These are phyloP conservation scores for Psophocarpus tetragonolobus DNA, from an alignment of 306 rosid genomes.

Conservation along the genomic window DNA sequence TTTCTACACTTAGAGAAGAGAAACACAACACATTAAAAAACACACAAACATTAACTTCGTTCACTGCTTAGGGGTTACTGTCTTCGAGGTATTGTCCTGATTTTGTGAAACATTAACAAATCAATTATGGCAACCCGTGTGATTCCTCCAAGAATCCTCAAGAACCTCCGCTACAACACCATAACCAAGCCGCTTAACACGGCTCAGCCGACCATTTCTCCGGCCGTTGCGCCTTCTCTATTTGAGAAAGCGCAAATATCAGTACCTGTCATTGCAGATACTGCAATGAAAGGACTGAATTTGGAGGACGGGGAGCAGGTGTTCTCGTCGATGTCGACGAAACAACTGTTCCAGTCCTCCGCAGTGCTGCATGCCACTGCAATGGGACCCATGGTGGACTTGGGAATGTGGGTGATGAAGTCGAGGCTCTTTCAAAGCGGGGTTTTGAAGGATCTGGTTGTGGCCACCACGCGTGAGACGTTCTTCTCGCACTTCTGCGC, in stretches of 20 bases:
- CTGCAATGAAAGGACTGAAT: neutral
- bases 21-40: neutral
- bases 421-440: conserved; percentile 51
- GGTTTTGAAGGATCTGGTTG: conserved; percentile 5
- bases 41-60: neutral
- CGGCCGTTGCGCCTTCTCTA: neutral
- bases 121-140: conserved; percentile 51
- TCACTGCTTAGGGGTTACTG: too few relatives aligned
- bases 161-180: conserved; percentile 30
- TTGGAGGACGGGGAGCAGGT: too few relatives aligned
- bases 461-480: conserved; percentile 36
- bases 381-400: too few relatives aligned
- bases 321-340: too few relatives aligned
- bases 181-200: conserved; percentile 45
- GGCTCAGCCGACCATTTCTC: neutral
- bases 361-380: too few relatives aligned
- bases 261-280: too few relatives aligned
- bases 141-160: conserved; percentile 50
- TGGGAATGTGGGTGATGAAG: neutral
- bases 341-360: too few relatives aligned
- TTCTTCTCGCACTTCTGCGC: conserved; percentile 84
- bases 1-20: neutral
- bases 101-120: too few relatives aligned
- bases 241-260: neutral
- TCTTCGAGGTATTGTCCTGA: too few relatives aligned